Evolutionary conservation across 1,284 basidiomycete genomes (phyloP).

Genomic region (Rhodofomes roseus): DNA sequence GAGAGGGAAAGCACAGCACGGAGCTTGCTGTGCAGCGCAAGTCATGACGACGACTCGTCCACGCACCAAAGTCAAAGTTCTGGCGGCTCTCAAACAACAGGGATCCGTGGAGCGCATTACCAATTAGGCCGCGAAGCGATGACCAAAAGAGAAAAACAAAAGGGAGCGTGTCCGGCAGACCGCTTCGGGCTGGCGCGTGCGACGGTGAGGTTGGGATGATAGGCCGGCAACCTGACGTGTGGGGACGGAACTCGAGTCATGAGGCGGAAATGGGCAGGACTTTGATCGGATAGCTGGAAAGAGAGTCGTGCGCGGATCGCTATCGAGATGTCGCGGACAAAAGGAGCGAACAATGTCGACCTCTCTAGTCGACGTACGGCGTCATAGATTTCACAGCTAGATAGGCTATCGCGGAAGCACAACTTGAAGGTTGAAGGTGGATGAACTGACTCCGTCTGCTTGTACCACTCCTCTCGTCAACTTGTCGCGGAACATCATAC

Average conservation of each 20-base stretch:
- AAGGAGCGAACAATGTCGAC: not conserved
- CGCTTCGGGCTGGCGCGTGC: not conserved
- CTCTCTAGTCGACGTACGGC: not conserved
- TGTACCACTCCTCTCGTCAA: no score
- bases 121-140: not conserved
- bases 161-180: not conserved
- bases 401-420: not conserved
- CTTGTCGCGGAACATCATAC: no score
- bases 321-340: not conserved
- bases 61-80: not conserved
- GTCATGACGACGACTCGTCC: not conserved
- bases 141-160: not conserved
- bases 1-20: not conserved
- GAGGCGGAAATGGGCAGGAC: not conserved
- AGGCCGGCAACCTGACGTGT: not conserved
- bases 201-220: not conserved
- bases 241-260: not conserved
- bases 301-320: not conserved
- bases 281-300: not conserved
- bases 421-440: no score
- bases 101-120: not conserved
- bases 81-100: not conserved
- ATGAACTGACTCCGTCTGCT: no score
- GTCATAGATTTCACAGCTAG: not conserved
- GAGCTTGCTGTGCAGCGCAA: not conserved